A percentile compares a stretch with the other conserved stretches of the same genome.
Evolutionary conservation across 2,329 filamentous ascomycete species (phyloP).

Genomic region (Juglanconis oblonga): DNA sequence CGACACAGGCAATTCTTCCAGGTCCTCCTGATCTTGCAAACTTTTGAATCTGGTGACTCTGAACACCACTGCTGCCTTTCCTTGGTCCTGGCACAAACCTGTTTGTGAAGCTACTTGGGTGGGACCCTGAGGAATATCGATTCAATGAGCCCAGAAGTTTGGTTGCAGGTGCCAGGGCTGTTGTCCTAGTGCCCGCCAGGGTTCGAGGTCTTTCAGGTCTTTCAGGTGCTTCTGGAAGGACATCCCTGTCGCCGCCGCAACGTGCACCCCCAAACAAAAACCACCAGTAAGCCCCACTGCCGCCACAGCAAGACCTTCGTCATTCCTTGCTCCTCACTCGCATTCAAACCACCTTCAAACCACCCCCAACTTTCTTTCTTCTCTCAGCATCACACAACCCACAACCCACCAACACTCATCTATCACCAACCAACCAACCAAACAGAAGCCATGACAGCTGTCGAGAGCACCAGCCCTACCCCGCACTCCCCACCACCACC

Average conservation of each 20-base stretch:
- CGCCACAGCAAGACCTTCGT: neutral
- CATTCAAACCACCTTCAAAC: neutral
- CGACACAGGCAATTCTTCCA: neutral
- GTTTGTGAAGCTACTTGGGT: too few species aligned
- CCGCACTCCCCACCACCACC: constrained; percentile 41
- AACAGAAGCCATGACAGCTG: constrained; percentile 38
- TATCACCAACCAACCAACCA: neutral
- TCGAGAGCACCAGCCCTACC: constrained; percentile 34
- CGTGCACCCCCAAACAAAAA: neutral
- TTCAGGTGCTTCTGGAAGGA: too few species aligned
- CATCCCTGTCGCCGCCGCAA: too few species aligned
- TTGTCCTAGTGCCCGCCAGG: too few species aligned
- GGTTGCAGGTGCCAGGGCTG: too few species aligned
- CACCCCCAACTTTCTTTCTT: neutral
- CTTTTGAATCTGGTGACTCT: neutral
- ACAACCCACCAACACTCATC: neutral
- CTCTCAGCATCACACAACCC: neutral
- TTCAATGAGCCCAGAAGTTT: too few species aligned
- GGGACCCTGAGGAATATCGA: too few species aligned
- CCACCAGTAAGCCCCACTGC: too few species aligned
- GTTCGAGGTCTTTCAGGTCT: too few species aligned
- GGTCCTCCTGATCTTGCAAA: too few species aligned
- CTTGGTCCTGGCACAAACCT: too few species aligned
- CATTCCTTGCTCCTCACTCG: neutral
- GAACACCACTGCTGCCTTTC: too few species aligned